Percentiles rank a stretch among this genome's conserved stretches.
Evolutionary conservation across 1,284 basidiomycete species (phyloP).

Genomic region (Papiliotrema nemorosa): DNA sequence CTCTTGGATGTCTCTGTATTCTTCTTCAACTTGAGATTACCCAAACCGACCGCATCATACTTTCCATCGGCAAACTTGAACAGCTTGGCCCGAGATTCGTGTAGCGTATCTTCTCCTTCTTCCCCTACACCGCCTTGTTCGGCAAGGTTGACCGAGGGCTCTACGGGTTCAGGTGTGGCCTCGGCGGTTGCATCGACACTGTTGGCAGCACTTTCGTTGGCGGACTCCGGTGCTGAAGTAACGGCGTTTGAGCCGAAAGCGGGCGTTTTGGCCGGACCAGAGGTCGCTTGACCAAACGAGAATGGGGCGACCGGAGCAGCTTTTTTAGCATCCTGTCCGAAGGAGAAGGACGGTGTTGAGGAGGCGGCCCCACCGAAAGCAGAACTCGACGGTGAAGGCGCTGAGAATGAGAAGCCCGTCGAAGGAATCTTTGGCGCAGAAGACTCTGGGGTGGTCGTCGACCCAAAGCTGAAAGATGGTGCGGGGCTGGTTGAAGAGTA

Average conservation of each 20-base stretch:
- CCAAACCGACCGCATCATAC: slow-evolving; percentile 49
- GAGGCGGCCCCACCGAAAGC: too few species aligned
- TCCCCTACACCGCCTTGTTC: slow-evolving; percentile 53
- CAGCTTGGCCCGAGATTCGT: slow-evolving; percentile 62
- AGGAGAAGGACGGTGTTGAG: background rate
- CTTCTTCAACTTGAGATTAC: slow-evolving; percentile 43
- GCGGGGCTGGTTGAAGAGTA: background rate
- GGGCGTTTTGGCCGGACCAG: background rate
- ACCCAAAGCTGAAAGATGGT: slow-evolving; percentile 1
- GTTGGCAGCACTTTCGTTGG: background rate
- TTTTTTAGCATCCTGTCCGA: background rate
- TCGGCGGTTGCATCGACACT: slow-evolving; percentile 23
- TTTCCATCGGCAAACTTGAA: slow-evolving; percentile 56
- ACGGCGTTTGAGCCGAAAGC: background rate
- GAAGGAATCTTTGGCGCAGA: background rate
- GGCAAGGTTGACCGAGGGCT: slow-evolving; percentile 33
- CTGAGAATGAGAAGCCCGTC: background rate
- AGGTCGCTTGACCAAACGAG: background rate
- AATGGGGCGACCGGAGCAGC: background rate
- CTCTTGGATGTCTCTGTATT: slow-evolving; percentile 27
- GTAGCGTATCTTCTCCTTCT: slow-evolving; percentile 70
- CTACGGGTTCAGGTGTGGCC: slow-evolving; percentile 29
- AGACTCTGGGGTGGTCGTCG: background rate
- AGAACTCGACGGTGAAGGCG: background rate
- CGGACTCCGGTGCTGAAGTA: too few species aligned